Percentiles rank a stretch among this genome's conserved stretches.
These are phyloP conservation scores for Raphanus hybrid DNA, from an alignment of 441 rosid species.

Conservation along the genomic window DNA sequence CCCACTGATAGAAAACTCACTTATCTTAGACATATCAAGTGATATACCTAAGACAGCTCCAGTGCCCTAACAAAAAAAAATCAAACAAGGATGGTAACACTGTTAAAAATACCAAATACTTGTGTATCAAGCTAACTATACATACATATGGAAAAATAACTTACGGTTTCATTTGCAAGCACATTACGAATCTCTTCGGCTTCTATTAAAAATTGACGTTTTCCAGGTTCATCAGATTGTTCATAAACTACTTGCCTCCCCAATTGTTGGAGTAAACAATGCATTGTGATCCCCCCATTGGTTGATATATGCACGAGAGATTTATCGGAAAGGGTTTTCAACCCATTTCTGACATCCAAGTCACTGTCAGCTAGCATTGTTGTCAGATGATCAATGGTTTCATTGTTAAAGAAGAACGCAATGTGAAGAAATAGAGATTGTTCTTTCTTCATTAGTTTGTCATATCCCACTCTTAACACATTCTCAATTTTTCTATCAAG, in stretches of 20 bases:
- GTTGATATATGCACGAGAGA: conserved; percentile 1
- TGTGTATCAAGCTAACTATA: background rate
- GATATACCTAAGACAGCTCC: conserved; percentile 13
- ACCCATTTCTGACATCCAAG: background rate
- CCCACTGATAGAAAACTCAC: background rate
- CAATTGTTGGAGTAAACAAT: background rate
- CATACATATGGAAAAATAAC: background rate
- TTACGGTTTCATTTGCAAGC: conserved; percentile 10
- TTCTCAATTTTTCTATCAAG: conserved; percentile 7
- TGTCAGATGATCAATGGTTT: background rate
- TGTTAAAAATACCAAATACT: background rate
- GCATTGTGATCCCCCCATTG: background rate
- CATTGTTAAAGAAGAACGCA: conserved; percentile 27
- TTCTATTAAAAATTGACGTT: conserved; percentile 3
- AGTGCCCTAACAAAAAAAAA: background rate
- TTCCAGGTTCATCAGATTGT: conserved; percentile 4
- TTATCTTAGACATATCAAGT: background rate
- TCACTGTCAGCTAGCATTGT: conserved; percentile 47
- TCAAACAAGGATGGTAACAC: background rate
- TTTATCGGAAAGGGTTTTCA: conserved; percentile 5
- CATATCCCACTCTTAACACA: conserved; percentile 28
- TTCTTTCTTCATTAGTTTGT: background rate
- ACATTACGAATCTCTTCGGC: conserved; percentile 5
- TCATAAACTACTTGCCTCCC: conserved; percentile 11
- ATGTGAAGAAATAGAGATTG: conserved; percentile 24